phyloP scores from a whole-genome alignment of 768 basidiomycete genomes.

The Jaapia argillacea region DNA sequence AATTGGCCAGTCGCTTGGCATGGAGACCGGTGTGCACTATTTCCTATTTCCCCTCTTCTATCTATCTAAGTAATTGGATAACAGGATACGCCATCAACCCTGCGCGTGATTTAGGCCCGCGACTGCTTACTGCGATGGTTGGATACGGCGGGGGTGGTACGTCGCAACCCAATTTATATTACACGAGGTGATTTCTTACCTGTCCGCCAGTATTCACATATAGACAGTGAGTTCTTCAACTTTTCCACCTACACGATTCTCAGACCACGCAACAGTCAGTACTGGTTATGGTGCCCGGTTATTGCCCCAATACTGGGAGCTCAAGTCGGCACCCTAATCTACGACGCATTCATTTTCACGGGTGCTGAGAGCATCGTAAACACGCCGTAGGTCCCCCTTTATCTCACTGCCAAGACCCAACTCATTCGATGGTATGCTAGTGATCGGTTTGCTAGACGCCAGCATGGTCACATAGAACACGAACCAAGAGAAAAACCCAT shows the following conservation, averaged over 20 bases:
- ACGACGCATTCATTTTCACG: conserved; percentile 48
- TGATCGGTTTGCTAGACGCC: too few relatives aligned
- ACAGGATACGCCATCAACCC: conserved; percentile 62
- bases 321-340: conserved; percentile 40
- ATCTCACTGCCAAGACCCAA: too few relatives aligned
- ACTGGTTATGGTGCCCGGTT: conserved; percentile 67
- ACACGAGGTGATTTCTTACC: conserved; percentile 40
- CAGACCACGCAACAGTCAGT: conserved; percentile 35
- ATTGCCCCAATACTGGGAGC: conserved; percentile 52
- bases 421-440: too few relatives aligned
- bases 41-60: not conserved
- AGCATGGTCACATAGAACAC: not conserved
- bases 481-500: not conserved
- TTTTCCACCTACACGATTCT: conserved; percentile 9
- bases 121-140: conserved; percentile 59
- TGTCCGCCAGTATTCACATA: conserved; percentile 26
- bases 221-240: not conserved
- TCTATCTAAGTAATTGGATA: conserved; percentile 9
- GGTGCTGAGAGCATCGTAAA: conserved; percentile 47
- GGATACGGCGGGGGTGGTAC: conserved; percentile 63
- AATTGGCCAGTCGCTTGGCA: conserved; percentile 48
- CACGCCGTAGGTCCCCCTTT: conserved; percentile 30
- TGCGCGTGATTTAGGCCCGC: conserved; percentile 63
- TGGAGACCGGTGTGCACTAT: conserved; percentile 35
- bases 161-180: too few relatives aligned